Evolutionary conservation across 345 rosid species (phyloP), one percentile per base, ranked within the genome.

Genomic region (Populus pruinosa): DNA sequence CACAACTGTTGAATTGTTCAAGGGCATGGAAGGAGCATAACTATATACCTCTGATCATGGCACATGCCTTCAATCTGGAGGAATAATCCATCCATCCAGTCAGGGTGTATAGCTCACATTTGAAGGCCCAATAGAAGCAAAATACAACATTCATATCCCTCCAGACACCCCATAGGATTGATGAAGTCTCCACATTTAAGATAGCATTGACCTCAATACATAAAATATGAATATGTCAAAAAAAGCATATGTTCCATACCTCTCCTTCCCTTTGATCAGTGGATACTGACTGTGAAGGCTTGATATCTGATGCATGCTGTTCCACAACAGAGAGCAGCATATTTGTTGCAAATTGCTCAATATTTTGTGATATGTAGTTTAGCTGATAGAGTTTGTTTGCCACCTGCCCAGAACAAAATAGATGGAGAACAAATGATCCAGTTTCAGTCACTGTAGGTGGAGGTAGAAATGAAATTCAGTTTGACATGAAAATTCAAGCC

Each of bases 331-430:
- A 87, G 67, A 92, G 80, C 77, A 96, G 75, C 97, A 86, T 90
- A 78, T 85, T 83, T 79, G 90, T 92, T 69, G 98, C 98, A 87
- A 87, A 96, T 77, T 90, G 88, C 89, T 96, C 97, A 79, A 96
- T 92, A 70, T 82, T 85, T 72, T 87, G 91, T 44, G 96, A 78
- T 85, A 87, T 83, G 79, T 89, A 92, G 85, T 88, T 80, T 62
- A 96, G 81, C 86, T 87, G 98, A 89, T 87, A 93, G 74, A 96
- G 94, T 88, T 96, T 93, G 87, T 96, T 96, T 16, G 99, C 91
- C 78, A 93, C 99, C 99, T 96, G 81, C 76, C 76, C 83, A 86
- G 36, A 56, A 85, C 59, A 82, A 69, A 76, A 47, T 14, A 12
- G 18, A 47, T 14, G 53, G 4, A 47, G 53, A 56, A 62, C 18